Base-by-base conservation (phyloP, 2,329 filamentous ascomycete genomes). In the Polytolypa hystricis region DNA sequence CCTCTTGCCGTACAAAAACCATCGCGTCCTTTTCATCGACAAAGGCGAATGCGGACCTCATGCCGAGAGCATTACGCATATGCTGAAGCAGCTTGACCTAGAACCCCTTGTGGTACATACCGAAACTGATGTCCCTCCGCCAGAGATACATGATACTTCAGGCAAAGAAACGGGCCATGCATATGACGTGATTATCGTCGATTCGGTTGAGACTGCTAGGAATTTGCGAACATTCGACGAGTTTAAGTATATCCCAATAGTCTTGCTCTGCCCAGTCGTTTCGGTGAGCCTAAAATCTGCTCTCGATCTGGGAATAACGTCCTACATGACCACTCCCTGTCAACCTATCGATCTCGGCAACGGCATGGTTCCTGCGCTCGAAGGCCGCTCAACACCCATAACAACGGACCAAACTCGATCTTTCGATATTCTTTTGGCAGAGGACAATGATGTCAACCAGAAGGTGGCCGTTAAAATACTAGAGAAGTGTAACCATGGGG, bases 371-470 rank as follows among this genome's bases (percentile, higher is more conserved):
- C 91, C 91, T 5, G 91, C 91, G 3, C 69, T 98, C 16, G 91
- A 96, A 62, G 93, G 93, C 50, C 74, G 89, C 36, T 87, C 89
- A 4, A 91, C 87, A 9, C 89, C 89, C 2, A 84, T 85, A 9
- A 77, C 93, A 35, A 85, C 87, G 2, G 89, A 96, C 55, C 91
- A 93, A 57, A 93, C 86, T 9, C 86, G 86, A 55, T 94, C 87
- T 0, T 93, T 96, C 60, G 85, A 94, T 58, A 93, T 98, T 50
- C 68, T 98, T 25, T 71, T 96, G 41, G 91, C 89, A 8, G 91
- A 98, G 62, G 91, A 98, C 64, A 98, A 98, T 56, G 81, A 86
- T 11, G 89, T 98, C 55, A 98, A 98, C 58, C 91, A 98, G 62
- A 80, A 87, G 49, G 69, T 96, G 35, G 91, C 91, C 0, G 87